Conservation (phyloP, 2,329 filamentous ascomycete species). For the Sporothrix sp. region DNA sequence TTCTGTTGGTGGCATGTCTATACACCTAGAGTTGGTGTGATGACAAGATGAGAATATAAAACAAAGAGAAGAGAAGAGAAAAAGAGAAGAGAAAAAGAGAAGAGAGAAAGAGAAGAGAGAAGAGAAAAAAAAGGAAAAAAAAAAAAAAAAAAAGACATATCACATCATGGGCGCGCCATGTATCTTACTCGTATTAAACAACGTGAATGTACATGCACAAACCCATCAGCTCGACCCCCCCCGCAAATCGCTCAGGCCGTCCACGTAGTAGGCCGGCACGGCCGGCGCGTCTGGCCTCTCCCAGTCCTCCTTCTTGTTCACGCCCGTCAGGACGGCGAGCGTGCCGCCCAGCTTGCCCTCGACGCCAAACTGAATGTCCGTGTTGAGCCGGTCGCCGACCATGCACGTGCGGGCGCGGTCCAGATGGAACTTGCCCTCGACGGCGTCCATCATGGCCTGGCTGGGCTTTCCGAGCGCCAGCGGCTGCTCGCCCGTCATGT, state of each 20-base stretch:
- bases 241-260: constrained; percentile 80
- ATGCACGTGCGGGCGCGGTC: constrained; percentile 82
- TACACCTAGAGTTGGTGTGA: too few species aligned
- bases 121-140: background rate
- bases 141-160: background rate
- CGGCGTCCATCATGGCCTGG: constrained; percentile 98
- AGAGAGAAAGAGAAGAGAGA: background rate
- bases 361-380: constrained; percentile 91
- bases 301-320: constrained; percentile 77
- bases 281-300: constrained; percentile 57
- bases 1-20: too few species aligned
- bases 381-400: constrained; percentile 89
- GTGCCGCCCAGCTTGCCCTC: constrained; percentile 87
- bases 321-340: constrained; percentile 81
- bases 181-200: too few species aligned
- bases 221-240: too few species aligned
- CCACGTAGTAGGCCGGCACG: constrained; percentile 73
- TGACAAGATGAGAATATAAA: too few species aligned
- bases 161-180: too few species aligned
- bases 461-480: constrained; percentile 85
- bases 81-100: background rate
- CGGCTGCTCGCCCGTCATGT: constrained; percentile 61
- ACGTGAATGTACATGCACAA: too few species aligned
- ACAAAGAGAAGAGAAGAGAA: background rate
- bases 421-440: constrained; percentile 90